These are phyloP conservation scores for Silene vulgaris DNA, from an alignment of 179 eudicot genomes.

Conservation along the genomic window DNA sequence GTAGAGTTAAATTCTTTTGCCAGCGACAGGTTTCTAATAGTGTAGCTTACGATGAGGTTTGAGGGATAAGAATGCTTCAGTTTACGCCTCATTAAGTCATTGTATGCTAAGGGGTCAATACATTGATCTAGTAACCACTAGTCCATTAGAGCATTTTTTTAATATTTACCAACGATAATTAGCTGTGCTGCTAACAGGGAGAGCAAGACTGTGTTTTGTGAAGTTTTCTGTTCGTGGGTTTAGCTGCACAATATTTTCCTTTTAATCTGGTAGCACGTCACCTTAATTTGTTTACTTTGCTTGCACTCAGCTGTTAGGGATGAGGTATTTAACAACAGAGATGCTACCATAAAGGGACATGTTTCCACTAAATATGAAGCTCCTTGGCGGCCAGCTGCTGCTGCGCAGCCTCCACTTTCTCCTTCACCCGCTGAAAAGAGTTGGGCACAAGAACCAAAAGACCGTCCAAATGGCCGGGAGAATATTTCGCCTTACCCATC, in stretches of 20 bases:
- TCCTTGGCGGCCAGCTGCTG: slow-evolving; percentile 50
- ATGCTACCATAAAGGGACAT: slow-evolving; percentile 37
- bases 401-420: slow-evolving; percentile 35
- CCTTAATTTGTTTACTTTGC: slow-evolving; percentile 6
- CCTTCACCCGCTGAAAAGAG: slow-evolving; percentile 34
- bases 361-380: slow-evolving; percentile 38
- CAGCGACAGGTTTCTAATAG: neutral
- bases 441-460: slow-evolving; percentile 53
- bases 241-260: neutral
- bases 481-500: slow-evolving; percentile 26
- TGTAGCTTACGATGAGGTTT: neutral
- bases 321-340: slow-evolving; percentile 38
- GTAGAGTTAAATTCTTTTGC: neutral
- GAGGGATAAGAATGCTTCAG: neutral
- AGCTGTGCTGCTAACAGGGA: neutral
- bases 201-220: neutral
- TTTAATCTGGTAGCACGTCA: neutral
- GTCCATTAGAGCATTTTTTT: neutral
- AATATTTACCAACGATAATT: neutral
- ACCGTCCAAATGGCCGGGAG: slow-evolving; percentile 32
- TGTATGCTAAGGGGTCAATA: neutral
- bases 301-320: slow-evolving; percentile 42
- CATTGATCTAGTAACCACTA: neutral
- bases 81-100: neutral
- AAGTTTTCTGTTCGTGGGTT: neutral